Conservation (phyloP, 73 alveolate species). For the Blepharisma stoltei region DNA sequence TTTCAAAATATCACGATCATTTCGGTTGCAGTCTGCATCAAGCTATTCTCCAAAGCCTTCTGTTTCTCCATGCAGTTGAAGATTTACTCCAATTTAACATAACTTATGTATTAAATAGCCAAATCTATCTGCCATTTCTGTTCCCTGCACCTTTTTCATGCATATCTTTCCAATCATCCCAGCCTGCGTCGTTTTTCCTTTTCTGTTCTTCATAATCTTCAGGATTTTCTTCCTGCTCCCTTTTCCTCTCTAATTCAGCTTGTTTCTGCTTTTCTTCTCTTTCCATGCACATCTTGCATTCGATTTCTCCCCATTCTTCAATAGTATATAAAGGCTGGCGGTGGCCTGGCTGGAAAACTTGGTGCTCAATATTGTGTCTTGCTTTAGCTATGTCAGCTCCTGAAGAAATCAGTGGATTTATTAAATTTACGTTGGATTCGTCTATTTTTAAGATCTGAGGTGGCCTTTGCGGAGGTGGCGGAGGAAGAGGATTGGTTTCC, state of each 20-base stretch:
- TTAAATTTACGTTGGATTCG: constrained; percentile 4
- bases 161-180: constrained; percentile 35
- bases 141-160: constrained; percentile 37
- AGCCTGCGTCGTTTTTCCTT: constrained; percentile 28
- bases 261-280: constrained; percentile 28
- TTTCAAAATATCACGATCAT: too few species aligned
- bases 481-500: not conserved
- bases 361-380: not conserved
- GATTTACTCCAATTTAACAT: too few species aligned
- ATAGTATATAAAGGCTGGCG: constrained; percentile 7
- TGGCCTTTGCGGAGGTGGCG: not conserved
- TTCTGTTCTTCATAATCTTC: constrained; percentile 11
- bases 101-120: too few species aligned
- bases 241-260: not conserved
- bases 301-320: constrained; percentile 32
- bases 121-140: constrained; percentile 7
- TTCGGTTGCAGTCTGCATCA: too few species aligned
- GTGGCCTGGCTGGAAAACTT: not conserved
- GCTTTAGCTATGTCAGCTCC: not conserved
- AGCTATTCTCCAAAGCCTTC: too few species aligned
- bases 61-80: too few species aligned
- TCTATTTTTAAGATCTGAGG: constrained; percentile 14
- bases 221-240: constrained; percentile 4
- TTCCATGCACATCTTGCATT: not conserved
- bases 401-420: not conserved